Conservation (phyloP, 1,284 basidiomycete genomes). For the Cystobasidiaceae sp. region DNA sequence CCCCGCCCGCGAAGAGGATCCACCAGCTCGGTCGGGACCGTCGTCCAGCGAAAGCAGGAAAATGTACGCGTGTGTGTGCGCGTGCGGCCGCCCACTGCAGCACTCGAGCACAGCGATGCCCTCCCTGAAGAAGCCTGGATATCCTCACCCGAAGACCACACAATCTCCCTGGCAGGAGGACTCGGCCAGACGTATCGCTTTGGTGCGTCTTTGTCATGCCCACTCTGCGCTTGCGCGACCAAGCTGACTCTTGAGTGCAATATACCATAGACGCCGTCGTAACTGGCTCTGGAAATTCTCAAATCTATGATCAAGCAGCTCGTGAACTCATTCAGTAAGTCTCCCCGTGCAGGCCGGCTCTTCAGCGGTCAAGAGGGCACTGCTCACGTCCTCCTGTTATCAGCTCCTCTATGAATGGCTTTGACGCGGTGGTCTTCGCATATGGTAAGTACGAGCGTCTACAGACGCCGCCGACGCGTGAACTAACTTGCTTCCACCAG, state of each 20-base stretch:
- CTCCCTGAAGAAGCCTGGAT: constrained; percentile 36
- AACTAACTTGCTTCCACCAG: constrained; percentile 41
- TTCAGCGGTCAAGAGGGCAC: no score
- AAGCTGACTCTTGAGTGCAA: no score
- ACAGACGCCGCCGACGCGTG: constrained; percentile 51
- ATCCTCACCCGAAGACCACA: background rate
- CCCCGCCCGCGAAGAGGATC: constrained; percentile 1
- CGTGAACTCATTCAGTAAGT: constrained; percentile 68
- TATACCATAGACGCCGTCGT: constrained; percentile 60
- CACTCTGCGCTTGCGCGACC: constrained; percentile 7
- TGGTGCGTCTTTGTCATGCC: constrained; percentile 40
- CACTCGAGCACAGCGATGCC: constrained; percentile 18
- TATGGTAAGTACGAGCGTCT: constrained; percentile 60
- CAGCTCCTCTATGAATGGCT: constrained; percentile 72
- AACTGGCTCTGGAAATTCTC: constrained; percentile 74
- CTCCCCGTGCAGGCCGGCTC: background rate
- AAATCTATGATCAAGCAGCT: constrained; percentile 76
- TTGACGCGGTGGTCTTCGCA: constrained; percentile 89
- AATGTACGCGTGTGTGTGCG: constrained; percentile 41
- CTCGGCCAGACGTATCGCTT: constrained; percentile 59
- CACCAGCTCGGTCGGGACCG: background rate
- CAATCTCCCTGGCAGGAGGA: constrained; percentile 25
- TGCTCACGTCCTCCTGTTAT: no score
- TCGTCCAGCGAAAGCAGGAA: constrained; percentile 28
- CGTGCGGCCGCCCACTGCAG: constrained; percentile 34